These are phyloP conservation scores for Linum tenue DNA, from an alignment of 345 rosid genomes.

Conservation along the genomic window DNA sequence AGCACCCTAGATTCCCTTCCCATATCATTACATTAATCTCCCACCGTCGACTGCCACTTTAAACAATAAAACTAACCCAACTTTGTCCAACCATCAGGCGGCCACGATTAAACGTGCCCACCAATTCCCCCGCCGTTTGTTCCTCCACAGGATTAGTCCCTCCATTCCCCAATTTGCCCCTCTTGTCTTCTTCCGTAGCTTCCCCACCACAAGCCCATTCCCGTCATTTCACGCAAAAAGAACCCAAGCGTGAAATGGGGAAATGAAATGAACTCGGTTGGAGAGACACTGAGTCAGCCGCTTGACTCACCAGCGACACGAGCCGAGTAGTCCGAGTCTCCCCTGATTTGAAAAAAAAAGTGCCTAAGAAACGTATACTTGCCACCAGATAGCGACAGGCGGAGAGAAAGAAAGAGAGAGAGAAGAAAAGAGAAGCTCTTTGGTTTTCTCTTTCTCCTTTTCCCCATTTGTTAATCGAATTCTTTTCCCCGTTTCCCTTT, in stretches of 20 bases:
- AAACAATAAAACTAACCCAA: too few species aligned
- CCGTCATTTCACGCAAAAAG: neutral
- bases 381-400: neutral
- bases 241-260: neutral
- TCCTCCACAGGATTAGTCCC: too few species aligned
- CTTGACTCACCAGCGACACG: neutral
- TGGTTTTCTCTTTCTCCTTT: neutral
- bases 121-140: too few species aligned
- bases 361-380: neutral
- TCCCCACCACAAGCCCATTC: neutral
- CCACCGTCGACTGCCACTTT: too few species aligned
- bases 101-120: too few species aligned
- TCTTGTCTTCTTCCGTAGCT: neutral
- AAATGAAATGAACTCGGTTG: neutral
- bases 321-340: neutral
- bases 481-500: neutral
- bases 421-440: neutral
- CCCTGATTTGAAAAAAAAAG: neutral
- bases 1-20: too few species aligned
- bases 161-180: too few species aligned
- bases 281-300: neutral
- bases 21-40: too few species aligned
- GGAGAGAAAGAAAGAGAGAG: too few species aligned
- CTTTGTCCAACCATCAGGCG: too few species aligned
- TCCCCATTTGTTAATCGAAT: neutral